phyloP scores from a whole-genome alignment of 257 asterid species.

The Fraxinus pennsylvanica region DNA sequence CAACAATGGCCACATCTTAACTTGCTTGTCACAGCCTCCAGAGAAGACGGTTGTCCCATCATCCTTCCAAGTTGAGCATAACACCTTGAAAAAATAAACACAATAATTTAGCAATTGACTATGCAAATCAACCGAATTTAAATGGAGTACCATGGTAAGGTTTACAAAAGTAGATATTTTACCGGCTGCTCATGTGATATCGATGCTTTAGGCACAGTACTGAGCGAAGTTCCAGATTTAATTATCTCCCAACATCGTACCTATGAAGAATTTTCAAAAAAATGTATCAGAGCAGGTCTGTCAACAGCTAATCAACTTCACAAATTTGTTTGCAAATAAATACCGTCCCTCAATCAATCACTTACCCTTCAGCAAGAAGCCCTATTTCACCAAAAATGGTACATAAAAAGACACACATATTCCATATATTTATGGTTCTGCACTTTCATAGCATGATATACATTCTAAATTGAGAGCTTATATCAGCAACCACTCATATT shows the following conservation, averaged over 20 bases:
- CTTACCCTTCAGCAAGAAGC: background rate
- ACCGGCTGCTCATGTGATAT: conserved; percentile 93
- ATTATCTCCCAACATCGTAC: conserved; percentile 94
- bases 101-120: conserved; percentile 11
- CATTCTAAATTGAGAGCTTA: conserved; percentile 12
- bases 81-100: conserved; percentile 56
- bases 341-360: background rate
- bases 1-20: conserved; percentile 90
- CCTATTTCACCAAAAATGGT: background rate
- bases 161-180: conserved; percentile 23
- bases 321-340: background rate
- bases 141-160: conserved; percentile 7
- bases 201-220: conserved; percentile 72
- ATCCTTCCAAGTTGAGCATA: conserved; percentile 95
- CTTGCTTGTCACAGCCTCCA: conserved; percentile 99
- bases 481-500: background rate
- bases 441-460: background rate
- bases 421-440: background rate
- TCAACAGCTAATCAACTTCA: conserved; percentile 18
- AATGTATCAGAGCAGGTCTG: conserved; percentile 14
- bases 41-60: conserved; percentile 95
- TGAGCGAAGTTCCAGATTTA: conserved; percentile 57
- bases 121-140: conserved; percentile 12
- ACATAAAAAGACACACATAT: background rate
- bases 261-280: conserved; percentile 38